Evolutionary conservation across 2,329 filamentous ascomycete species (phyloP).

Genomic region (Neobulgaria alba): DNA sequence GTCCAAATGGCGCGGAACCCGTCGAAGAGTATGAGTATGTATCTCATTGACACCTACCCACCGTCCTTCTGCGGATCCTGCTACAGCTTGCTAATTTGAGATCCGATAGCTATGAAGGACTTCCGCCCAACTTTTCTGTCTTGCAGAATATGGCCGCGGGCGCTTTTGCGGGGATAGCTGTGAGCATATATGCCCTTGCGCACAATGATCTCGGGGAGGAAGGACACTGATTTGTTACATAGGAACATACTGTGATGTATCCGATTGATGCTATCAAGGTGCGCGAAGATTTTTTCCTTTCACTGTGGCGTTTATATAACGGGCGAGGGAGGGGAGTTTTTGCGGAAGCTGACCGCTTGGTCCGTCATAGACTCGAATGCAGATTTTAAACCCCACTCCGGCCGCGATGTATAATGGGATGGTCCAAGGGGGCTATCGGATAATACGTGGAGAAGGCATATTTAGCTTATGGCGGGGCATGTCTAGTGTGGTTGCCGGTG

Average conservation of each 20-base stretch:
- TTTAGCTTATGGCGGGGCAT: slow-evolving; percentile 92
- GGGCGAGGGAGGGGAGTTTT: too few species aligned
- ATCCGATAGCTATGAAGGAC: slow-evolving; percentile 66
- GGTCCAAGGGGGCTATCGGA: slow-evolving; percentile 85
- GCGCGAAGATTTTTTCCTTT: slow-evolving; percentile 4
- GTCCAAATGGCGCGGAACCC: slow-evolving; percentile 52
- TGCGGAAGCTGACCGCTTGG: slow-evolving; percentile 9
- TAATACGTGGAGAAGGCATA: slow-evolving; percentile 82
- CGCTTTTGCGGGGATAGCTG: slow-evolving; percentile 69
- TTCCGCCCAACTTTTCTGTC: slow-evolving; percentile 90
- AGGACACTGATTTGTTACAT: slow-evolving; percentile 11
- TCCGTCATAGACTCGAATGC: slow-evolving; percentile 97
- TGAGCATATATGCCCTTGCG: too few species aligned
- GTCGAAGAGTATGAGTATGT: slow-evolving; percentile 60
- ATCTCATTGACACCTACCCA: slow-evolving; percentile 5
- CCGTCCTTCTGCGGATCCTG: slow-evolving; percentile 1
- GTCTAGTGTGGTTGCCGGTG: slow-evolving; percentile 91
- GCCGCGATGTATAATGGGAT: slow-evolving; percentile 81
- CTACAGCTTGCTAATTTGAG: slow-evolving; percentile 17
- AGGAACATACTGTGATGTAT: slow-evolving; percentile 99
- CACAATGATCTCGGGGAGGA: background rate
- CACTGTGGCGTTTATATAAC: background rate
- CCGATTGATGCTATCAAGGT: slow-evolving; percentile 98
- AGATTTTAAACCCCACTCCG: slow-evolving; percentile 79
- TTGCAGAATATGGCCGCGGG: slow-evolving; percentile 92